phyloP scores from a whole-genome alignment of 2,329 filamentous ascomycete species.

The Ceratocystis colombiana region DNA sequence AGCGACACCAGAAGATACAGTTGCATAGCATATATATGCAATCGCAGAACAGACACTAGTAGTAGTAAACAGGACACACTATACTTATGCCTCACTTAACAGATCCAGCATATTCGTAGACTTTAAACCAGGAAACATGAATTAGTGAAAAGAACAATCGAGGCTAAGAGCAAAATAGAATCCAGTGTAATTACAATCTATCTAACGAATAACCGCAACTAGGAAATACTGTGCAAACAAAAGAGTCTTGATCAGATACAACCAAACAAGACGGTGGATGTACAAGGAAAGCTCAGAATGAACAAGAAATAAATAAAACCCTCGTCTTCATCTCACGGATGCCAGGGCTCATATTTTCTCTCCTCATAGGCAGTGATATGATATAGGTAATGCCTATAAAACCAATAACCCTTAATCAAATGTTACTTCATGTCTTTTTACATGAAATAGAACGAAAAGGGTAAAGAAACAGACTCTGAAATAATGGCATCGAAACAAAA shows the following conservation, averaged over 20 bases:
- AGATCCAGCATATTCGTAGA: background rate
- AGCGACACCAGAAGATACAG: slow-evolving; percentile 17
- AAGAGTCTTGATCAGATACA: background rate
- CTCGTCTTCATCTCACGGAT: too few species aligned
- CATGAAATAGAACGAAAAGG: background rate
- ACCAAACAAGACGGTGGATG: background rate
- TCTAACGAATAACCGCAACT: background rate
- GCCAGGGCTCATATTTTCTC: too few species aligned
- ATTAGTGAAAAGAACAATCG: background rate
- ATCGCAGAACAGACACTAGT: slow-evolving; percentile 18
- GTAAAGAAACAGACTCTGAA: background rate
- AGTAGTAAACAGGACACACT: slow-evolving; percentile 16
- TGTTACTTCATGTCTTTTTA: background rate
- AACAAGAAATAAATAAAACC: too few species aligned
- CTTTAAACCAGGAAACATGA: background rate
- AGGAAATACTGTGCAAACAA: background rate
- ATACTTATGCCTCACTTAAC: slow-evolving; percentile 16
- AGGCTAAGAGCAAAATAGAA: background rate
- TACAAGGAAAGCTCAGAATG: background rate
- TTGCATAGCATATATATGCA: slow-evolving; percentile 15
- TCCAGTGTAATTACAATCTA: slow-evolving; percentile 7
- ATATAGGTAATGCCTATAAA: background rate
- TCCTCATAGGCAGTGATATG: background rate
- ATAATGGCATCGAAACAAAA: background rate
- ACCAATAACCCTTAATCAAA: background rate